Base-by-base conservation (phyloP, 176 grass and related monocot genomes). In the Aechmea fasciata region DNA sequence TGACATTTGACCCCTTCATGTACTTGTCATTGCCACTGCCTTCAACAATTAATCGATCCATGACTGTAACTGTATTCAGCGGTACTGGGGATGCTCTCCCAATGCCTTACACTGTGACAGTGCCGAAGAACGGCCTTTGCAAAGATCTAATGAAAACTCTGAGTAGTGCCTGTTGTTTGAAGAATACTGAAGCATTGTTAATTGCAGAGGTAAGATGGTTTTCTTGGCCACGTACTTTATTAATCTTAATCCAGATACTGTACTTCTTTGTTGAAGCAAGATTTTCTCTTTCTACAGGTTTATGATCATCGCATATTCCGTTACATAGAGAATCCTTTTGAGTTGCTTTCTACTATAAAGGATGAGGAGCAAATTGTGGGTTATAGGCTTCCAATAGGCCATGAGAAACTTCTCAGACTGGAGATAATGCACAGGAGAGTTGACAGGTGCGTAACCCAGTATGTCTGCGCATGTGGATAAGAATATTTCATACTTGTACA, bases 1-100 rank as follows among this genome's bases (percentile, higher is more conserved):
- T 99, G 73, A 93, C 90, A 61, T 99, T 93, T 78, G 94, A 99
- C 41, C 94, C 94, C 33, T 99, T 99, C 81, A 93, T 99, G 90
- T 88, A 99, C 74, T 90, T 99, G 65, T 93, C 94, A 14, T 77
- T 99, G 57, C 94, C 94, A 72, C 73, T 99, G 18, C 89, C 94
- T 48, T 93, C 94, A 77, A 90, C 84, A 47, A 70, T 55, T 80
- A 93, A 84, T 61, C 68, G 94, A 67, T 85, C 86, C 69, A 99
- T 99, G 57, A 99, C 82, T 41, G 80, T 99, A 48, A 90, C 94
- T 48, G 57, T 99, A 73, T 90, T 99, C 54, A 99, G 87, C 83
- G 84, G 90, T 69, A 82, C 61, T 73, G 94, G 94, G 11, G 80
- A 71, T 75, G 70, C 49, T 83, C 82, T 93, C 57, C 94, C 94